These are phyloP conservation scores for Meredithiella fracta DNA, from an alignment of 2,329 filamentous ascomycete genomes.

Conservation along the genomic window DNA sequence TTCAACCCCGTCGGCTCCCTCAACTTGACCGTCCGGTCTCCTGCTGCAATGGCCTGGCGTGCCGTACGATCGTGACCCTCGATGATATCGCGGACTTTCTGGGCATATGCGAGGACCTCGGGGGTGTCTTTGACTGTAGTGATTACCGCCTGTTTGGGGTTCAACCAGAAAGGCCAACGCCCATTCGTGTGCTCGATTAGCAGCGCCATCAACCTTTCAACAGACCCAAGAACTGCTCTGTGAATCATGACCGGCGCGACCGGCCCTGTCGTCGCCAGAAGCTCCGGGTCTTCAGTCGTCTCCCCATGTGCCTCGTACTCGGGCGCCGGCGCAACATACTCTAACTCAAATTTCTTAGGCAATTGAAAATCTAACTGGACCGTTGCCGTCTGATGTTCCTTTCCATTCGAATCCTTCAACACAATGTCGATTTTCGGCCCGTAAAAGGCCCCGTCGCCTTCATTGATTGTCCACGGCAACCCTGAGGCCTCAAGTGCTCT, in stretches of 20 bases:
- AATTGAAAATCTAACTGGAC: conserved; percentile 84
- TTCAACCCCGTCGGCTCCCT: conserved; percentile 42
- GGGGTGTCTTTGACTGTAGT: conserved; percentile 51
- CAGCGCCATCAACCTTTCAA: conserved; percentile 72
- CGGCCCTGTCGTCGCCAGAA: conserved; percentile 36
- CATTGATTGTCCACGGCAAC: conserved; percentile 55
- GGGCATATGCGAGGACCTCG: conserved; percentile 34
- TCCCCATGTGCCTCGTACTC: conserved; percentile 40
- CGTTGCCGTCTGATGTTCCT: conserved; percentile 77
- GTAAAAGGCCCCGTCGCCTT: conserved; percentile 78
- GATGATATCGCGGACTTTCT: conserved; percentile 31
- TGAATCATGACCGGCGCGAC: conserved; percentile 67
- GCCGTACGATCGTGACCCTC: conserved; percentile 21
- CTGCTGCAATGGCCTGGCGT: conserved; percentile 14
- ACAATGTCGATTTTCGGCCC: conserved; percentile 86
- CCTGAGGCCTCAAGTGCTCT: conserved; percentile 46
- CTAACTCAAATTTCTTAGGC: conserved; percentile 62
- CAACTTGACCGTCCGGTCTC: conserved; percentile 21
- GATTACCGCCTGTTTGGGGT: conserved; percentile 60
- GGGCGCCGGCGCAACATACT: conserved; percentile 43
- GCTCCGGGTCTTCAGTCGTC: conserved; percentile 30
- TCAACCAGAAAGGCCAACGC: conserved; percentile 77
- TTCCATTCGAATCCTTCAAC: conserved; percentile 61
- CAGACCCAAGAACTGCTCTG: conserved; percentile 66
- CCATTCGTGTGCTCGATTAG: conserved; percentile 71